Conservation (phyloP, 768 basidiomycete genomes). For the Tephrocybe sp. region DNA sequence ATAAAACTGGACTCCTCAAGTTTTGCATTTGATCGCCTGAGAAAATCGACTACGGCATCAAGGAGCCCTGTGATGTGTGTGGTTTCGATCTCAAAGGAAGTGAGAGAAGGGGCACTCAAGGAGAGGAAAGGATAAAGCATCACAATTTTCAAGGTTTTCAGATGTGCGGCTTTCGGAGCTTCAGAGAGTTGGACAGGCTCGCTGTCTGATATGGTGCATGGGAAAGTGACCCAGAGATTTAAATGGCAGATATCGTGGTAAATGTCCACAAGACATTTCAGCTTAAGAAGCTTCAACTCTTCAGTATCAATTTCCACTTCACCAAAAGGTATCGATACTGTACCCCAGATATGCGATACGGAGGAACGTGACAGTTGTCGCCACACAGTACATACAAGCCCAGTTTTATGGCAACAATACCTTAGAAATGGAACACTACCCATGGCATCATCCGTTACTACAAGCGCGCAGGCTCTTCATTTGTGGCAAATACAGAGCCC, state of each 20-base stretch:
- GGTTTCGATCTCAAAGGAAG: too few relatives aligned
- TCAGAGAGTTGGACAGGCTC: too few relatives aligned
- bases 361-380: neutral
- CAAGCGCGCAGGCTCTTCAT: neutral
- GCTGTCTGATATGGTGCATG: too few relatives aligned
- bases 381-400: slow-evolving; percentile 6
- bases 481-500: neutral
- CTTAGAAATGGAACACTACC: neutral
- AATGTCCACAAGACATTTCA: neutral
- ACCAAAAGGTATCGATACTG: neutral
- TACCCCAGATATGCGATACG: neutral
- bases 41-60: too few relatives aligned
- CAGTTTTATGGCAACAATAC: slow-evolving; percentile 18
- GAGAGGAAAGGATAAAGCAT: too few relatives aligned
- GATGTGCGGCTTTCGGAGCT: too few relatives aligned
- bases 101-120: too few relatives aligned
- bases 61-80: too few relatives aligned
- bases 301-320: neutral
- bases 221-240: neutral
- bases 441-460: neutral
- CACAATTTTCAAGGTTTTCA: too few relatives aligned
- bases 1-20: too few relatives aligned
- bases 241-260: neutral
- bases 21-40: too few relatives aligned
- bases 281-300: neutral